These are phyloP conservation scores for Litchi chinensis DNA, from an alignment of 345 rosid genomes.

Conservation along the genomic window DNA sequence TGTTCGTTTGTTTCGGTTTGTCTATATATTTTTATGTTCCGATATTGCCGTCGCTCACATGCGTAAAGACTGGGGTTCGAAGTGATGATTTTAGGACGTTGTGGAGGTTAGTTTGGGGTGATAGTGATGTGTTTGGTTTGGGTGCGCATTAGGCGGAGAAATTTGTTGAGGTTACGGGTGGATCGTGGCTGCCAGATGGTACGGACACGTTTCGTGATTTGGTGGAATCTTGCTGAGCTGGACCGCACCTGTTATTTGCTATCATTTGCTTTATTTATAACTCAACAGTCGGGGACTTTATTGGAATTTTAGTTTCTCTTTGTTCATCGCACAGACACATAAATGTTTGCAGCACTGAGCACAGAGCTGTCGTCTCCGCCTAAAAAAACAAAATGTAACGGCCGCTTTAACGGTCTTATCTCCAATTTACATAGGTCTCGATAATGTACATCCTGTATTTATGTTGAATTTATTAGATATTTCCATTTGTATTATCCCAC, in stretches of 20 bases:
- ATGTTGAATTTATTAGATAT: too few relatives aligned
- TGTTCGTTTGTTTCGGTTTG: neutral
- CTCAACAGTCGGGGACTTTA: neutral
- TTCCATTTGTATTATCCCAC: too few relatives aligned
- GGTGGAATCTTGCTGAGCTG: slow-evolving; percentile 36
- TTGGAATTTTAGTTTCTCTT: neutral
- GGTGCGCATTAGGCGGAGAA: slow-evolving; percentile 20
- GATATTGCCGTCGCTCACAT: slow-evolving; percentile 11
- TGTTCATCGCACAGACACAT: neutral
- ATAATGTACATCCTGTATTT: too few relatives aligned
- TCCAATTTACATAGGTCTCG: too few relatives aligned
- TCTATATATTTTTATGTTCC: neutral
- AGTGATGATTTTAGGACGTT: slow-evolving; percentile 5
- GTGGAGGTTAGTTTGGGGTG: slow-evolving; percentile 28
- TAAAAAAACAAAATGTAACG: slow-evolving; percentile 3
- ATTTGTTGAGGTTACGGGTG: neutral
- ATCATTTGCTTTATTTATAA: neutral
- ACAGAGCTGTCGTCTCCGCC: neutral
- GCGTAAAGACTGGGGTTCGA: neutral
- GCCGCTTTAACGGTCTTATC: slow-evolving; percentile 23
- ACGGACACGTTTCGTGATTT: slow-evolving; percentile 11
- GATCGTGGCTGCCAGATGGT: slow-evolving; percentile 28
- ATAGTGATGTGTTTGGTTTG: neutral
- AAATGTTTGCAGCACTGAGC: neutral
- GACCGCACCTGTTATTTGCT: slow-evolving; percentile 16